Conservation (phyloP, 108 stramenopile genomes). For the Aurantiochytrium sp. region DNA sequence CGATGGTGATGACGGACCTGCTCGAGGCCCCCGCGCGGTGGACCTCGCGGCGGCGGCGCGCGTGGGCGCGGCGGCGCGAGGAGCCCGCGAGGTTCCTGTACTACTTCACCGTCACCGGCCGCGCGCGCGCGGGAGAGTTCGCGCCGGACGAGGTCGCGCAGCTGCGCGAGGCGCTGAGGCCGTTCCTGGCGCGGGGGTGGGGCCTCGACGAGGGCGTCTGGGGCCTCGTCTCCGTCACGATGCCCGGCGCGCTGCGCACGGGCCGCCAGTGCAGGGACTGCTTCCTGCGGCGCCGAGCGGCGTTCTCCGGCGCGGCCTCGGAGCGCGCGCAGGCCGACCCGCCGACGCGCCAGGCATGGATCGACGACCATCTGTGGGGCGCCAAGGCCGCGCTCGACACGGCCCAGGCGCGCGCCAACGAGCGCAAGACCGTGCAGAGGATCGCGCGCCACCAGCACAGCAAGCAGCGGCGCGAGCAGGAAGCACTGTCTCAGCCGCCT, state of each 20-base stretch:
- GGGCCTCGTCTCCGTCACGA: not conserved
- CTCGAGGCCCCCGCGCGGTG: too few relatives aligned
- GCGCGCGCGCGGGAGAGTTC: not conserved
- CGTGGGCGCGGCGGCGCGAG: not conserved
- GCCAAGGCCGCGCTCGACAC: not conserved
- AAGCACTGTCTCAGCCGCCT: too few relatives aligned
- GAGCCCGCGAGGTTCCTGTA: not conserved
- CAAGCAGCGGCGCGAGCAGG: too few relatives aligned
- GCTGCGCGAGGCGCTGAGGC: not conserved
- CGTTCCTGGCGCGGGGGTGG: not conserved
- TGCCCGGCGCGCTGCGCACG: not conserved
- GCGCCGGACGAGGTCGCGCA: not conserved
- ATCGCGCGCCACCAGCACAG: not conserved
- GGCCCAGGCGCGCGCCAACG: not conserved
- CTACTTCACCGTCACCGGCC: not conserved
- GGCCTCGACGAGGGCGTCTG: not conserved
- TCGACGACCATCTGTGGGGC: not conserved
- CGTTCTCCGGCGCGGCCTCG: not conserved
- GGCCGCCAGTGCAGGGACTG: constrained; percentile 22
- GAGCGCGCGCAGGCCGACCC: not conserved
- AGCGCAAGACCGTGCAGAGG: not conserved
- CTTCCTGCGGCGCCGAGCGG: not conserved
- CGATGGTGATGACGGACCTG: too few relatives aligned
- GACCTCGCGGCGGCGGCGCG: not conserved
- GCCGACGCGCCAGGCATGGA: not conserved